Evolutionary conservation across 2,329 filamentous ascomycete genomes (phyloP), one percentile per base, ranked within the genome.

Genomic region (Cadophora sp.): DNA sequence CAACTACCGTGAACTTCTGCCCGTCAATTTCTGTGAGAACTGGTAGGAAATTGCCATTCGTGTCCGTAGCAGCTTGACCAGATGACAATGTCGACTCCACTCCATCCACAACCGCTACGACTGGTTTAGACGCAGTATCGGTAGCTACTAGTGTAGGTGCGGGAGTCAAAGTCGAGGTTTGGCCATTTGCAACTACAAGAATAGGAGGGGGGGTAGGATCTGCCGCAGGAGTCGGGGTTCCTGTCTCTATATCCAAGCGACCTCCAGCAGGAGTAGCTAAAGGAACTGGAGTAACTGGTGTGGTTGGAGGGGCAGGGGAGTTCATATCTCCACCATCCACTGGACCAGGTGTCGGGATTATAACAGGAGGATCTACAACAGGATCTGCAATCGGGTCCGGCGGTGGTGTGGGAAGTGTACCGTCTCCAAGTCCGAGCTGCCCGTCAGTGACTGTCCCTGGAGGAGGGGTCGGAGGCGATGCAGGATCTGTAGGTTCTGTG

Each of bases 11-110:
- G 20, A 18, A 51, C 7, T 24, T 62, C 59, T 50, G 45, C 14
- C 59, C 59, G 22, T 43, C 50, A 18, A 62, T 24, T 45, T 65
- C 59, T 9, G 69, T 65, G 9, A 71, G 43, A 51, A 55, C 51
- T 13, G 53, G 55, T 41, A 66, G 41, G 13, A 53, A 47, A 18
- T 53, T 50, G 11, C 66, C 66, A 39, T 63, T 65, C 1, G 39
- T 36, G 41, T 62, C 43, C 16, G 63, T 66, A 4, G 48, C 66
- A 30, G 33, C 24, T 20, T 51, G 30, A 14, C 27, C 53, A 41
- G 45, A 20, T 43, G 45, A 24, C 30, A 50, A 27, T 22, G 30
- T 65, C 20, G 45, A 59, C n/a, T 43, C 39, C 13, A 22, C 22
- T 22, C 53, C 53, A 22, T 59, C 30, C n/a, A 59, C 13, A 9